Conservation (phyloP, 495 filamentous ascomycete genomes). For the Opeltia flavorubescens region DNA sequence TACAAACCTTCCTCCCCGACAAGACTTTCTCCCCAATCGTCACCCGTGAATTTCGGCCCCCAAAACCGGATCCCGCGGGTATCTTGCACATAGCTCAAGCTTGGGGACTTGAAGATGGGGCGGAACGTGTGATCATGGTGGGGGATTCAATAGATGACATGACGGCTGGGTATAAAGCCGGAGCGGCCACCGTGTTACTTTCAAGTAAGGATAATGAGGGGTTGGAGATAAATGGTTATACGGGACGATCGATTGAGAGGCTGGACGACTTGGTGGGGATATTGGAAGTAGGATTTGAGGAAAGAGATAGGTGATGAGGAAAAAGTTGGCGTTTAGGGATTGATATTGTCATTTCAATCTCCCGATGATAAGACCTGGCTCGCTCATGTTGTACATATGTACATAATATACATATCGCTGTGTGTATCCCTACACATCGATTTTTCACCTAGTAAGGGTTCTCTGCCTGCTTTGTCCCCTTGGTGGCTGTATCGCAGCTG, state of each 20-base stretch:
- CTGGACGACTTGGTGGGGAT: slow-evolving; percentile 60
- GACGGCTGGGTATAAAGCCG: slow-evolving; percentile 70
- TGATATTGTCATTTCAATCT: too few relatives aligned
- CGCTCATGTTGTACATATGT: not conserved
- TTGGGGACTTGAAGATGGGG: slow-evolving; percentile 52
- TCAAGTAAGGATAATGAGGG: slow-evolving; percentile 66
- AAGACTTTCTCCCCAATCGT: slow-evolving; percentile 67
- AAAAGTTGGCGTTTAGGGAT: not conserved
- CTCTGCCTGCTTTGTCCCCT: not conserved
- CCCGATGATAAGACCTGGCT: too few relatives aligned
- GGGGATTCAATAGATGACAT: slow-evolving; percentile 93
- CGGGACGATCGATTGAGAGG: slow-evolving; percentile 51
- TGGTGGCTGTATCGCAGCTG: not conserved
- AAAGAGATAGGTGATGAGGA: slow-evolving; percentile 15
- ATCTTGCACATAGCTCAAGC: slow-evolving; percentile 66
- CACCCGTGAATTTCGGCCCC: slow-evolving; percentile 67
- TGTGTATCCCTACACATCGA: not conserved
- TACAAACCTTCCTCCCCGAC: slow-evolving; percentile 54
- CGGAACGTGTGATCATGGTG: slow-evolving; percentile 44
- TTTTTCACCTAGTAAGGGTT: not conserved
- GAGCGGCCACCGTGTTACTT: slow-evolving; percentile 79
- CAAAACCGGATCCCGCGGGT: slow-evolving; percentile 82
- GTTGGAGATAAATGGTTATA: slow-evolving; percentile 61
- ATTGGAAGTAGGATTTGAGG: slow-evolving; percentile 53
- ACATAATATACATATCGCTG: not conserved